Base-by-base conservation (phyloP, 1,139 yeast species). In the Eremothecium coryli region DNA sequence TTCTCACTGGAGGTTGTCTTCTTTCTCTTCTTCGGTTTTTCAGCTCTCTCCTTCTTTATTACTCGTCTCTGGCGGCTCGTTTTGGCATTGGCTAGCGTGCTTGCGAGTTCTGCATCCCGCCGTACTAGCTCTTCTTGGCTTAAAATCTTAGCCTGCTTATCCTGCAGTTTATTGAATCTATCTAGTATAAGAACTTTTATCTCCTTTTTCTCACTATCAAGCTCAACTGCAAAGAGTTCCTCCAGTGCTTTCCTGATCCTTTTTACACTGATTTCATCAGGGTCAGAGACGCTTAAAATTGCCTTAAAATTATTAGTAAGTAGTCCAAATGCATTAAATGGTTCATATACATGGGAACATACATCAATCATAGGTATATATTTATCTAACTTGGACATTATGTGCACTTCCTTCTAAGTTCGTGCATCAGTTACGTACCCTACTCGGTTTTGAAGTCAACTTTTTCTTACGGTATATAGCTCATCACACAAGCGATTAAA, bases 301-400 rank as follows among this genome's bases (percentile, higher is more conserved):
- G 93, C 86, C 80, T 75, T 17, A 4, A 16, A 16, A 10, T 15
- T 2, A 31, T 27, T 26, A 27, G 32, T 32, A 32, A 20, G 14
- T n/a, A 15, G 32, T 10, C n/a, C 5, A 16, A 18, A 12, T 12
- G 13, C 11, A 11, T 4, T 10, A n/a, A 8, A 13, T 11, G n/a
- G 14, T 7, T 22, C 14, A 29, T 22, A 29, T 29, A 22, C 4
- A 7, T 14, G 16, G 16, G 4, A 23, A 65, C 81, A 45, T 62
- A 75, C 85, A 50, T 82, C 90, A 31, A 82, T 77, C 42, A 81
- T 76, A 3, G 86, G 81, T 23, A 68, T 61, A 46, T 72, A 78
- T 41, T 64, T 57, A 5, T 57, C 43, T 11, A 48, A 32, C n/a
- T 49, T 49, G 5, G 36, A 33, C 49, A 45, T 45, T 3, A 5